phyloP scores from a whole-genome alignment of 345 rosid genomes.

The Noccaea bulbosa region DNA sequence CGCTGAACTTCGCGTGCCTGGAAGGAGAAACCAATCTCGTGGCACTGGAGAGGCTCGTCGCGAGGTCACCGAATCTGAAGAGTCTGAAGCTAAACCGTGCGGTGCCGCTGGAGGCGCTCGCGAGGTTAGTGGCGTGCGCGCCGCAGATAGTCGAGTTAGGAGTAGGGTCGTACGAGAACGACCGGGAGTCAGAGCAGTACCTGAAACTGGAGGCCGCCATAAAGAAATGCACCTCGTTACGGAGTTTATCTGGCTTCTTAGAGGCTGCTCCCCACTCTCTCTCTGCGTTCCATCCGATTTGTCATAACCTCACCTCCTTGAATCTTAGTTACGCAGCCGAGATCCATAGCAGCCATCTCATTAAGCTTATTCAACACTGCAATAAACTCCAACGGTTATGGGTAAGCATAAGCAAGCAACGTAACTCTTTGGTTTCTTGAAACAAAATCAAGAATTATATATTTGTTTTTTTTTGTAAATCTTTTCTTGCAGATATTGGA shows the following conservation, averaged over 20 bases:
- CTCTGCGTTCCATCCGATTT: slow-evolving; percentile 63
- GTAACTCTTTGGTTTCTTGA: slow-evolving; percentile 1
- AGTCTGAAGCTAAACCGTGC: slow-evolving; percentile 82
- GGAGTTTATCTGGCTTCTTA: slow-evolving; percentile 85
- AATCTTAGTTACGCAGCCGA: slow-evolving; percentile 92
- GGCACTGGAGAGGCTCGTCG: slow-evolving; percentile 85
- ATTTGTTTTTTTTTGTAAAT: neutral
- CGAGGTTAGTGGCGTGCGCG: slow-evolving; percentile 62
- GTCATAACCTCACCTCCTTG: slow-evolving; percentile 65
- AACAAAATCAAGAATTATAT: neutral
- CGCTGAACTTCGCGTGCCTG: slow-evolving; percentile 92
- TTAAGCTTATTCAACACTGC: slow-evolving; percentile 68
- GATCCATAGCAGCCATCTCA: slow-evolving; percentile 63
- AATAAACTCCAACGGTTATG: slow-evolving; percentile 78
- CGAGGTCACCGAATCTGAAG: slow-evolving; percentile 87
- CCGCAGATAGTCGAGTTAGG: slow-evolving; percentile 87
- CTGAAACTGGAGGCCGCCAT: slow-evolving; percentile 54
- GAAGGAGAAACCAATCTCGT: slow-evolving; percentile 79
- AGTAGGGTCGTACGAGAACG: slow-evolving; percentile 74
- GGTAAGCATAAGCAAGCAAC: slow-evolving; percentile 62
- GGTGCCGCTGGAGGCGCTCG: slow-evolving; percentile 73
- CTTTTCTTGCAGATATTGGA: slow-evolving; percentile 71
- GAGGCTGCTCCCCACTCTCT: slow-evolving; percentile 73
- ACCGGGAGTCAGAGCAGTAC: slow-evolving; percentile 68
- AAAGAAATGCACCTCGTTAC: slow-evolving; percentile 58